A percentile compares a stretch with the other conserved stretches of the same genome.
Evolutionary conservation across 108 stramenopile species (phyloP).

Genomic region (Stephanodiscus minutulus): DNA sequence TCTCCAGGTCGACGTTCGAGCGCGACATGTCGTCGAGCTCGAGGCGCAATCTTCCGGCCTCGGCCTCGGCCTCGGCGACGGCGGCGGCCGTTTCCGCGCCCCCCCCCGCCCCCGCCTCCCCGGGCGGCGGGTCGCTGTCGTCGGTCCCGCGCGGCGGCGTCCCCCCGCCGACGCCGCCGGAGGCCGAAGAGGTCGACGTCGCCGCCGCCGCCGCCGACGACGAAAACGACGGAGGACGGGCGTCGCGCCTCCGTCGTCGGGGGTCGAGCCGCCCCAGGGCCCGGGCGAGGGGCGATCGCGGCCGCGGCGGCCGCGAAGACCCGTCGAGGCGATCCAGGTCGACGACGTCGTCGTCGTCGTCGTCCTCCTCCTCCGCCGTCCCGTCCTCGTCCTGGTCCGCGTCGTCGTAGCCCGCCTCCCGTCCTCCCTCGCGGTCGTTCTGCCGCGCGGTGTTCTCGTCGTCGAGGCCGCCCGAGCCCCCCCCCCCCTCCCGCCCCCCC

Average conservation of each 20-base stretch:
- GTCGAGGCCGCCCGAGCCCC: too few species aligned
- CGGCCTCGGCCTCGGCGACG: slow-evolving; percentile 7
- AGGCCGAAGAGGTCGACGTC: neutral
- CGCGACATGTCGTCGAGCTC: slow-evolving; percentile 24
- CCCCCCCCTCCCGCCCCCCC: neutral
- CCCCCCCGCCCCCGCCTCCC: neutral
- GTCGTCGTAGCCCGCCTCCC: too few species aligned
- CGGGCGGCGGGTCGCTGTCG: too few species aligned
- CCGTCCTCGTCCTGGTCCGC: neutral
- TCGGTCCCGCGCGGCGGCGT: neutral
- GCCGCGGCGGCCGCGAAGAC: too few species aligned
- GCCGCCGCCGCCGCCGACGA: too few species aligned
- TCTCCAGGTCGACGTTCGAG: slow-evolving; percentile 32
- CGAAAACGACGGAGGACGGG: too few species aligned
- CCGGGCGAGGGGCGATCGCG: too few species aligned
- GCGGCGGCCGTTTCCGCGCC: neutral
- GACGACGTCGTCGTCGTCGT: neutral
- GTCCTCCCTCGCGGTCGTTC: too few species aligned
- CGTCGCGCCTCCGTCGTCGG: too few species aligned
- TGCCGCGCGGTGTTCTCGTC: too few species aligned
- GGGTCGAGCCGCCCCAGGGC: too few species aligned
- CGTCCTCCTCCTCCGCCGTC: neutral
- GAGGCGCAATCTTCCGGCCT: slow-evolving; percentile 13
- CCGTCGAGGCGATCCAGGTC: neutral
- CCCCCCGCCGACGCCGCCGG: neutral